phyloP scores from a whole-genome alignment of 1,284 basidiomycete genomes.

The Dichomitus squalens region DNA sequence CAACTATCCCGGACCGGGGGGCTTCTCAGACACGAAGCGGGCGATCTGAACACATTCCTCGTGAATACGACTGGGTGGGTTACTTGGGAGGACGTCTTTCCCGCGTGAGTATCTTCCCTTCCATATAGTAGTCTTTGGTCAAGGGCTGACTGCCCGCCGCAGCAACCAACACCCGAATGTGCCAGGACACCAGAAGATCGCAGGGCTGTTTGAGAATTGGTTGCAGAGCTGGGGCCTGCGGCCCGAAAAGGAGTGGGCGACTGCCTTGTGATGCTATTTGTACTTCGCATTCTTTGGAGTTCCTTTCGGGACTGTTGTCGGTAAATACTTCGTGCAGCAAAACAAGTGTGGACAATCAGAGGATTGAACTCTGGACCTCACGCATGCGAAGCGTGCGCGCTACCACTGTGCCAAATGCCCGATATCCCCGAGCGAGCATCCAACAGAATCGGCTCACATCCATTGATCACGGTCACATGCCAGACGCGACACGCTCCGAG shows the following conservation, averaged over 20 bases:
- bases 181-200: conserved; percentile 50
- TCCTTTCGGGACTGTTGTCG: too few relatives aligned
- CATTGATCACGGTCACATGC: too few relatives aligned
- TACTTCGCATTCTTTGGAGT: too few relatives aligned
- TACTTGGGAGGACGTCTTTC: conserved; percentile 51
- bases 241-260: conserved; percentile 32
- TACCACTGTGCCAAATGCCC: too few relatives aligned
- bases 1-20: neutral
- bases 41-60: conserved; percentile 52
- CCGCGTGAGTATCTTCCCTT: conserved; percentile 38
- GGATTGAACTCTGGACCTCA: too few relatives aligned
- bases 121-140: neutral
- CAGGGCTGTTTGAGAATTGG: conserved; percentile 47
- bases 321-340: too few relatives aligned
- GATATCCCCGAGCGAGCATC: too few relatives aligned
- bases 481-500: too few relatives aligned
- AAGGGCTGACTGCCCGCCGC: neutral
- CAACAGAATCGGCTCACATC: too few relatives aligned
- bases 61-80: conserved; percentile 64
- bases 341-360: too few relatives aligned
- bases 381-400: too few relatives aligned
- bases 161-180: conserved; percentile 54
- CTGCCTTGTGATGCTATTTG: neutral
- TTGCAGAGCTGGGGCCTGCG: conserved; percentile 46
- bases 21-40: conserved; percentile 35